phyloP scores from a whole-genome alignment of 2,329 filamentous ascomycete species.

The Epichloe gansuensis region DNA sequence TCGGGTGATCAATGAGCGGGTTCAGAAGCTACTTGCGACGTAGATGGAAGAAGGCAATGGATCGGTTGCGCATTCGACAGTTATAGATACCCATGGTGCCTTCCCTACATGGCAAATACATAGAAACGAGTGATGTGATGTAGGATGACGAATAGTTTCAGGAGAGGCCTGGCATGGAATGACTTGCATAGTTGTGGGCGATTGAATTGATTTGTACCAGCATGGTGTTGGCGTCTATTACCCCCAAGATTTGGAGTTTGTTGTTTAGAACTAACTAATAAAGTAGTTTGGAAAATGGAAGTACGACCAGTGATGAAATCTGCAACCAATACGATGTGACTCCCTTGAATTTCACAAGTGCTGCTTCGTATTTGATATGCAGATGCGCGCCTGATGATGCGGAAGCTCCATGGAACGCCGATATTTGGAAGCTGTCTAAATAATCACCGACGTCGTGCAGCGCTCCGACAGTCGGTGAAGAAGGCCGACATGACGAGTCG shows the following conservation, averaged over 20 bases:
- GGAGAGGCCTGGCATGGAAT: not conserved
- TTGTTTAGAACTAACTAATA: not conserved
- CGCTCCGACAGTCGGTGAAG: too few species aligned
- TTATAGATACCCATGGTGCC: not conserved
- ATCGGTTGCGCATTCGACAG: not conserved
- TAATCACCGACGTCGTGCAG: too few species aligned
- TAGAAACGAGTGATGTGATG: not conserved
- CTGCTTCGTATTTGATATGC: too few species aligned
- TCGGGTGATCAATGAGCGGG: conserved; percentile 23
- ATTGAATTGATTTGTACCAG: not conserved
- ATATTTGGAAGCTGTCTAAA: too few species aligned
- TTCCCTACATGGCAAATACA: not conserved
- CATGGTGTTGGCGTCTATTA: conserved; percentile 9
- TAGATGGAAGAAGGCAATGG: conserved; percentile 5
- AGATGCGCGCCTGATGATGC: too few species aligned
- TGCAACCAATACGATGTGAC: not conserved
- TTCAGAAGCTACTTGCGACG: conserved; percentile 19
- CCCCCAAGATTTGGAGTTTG: not conserved
- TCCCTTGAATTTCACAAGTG: too few species aligned
- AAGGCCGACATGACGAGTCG: too few species aligned
- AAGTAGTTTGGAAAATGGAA: not conserved
- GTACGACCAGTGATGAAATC: not conserved
- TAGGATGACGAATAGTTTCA: not conserved
- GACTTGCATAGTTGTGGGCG: not conserved
- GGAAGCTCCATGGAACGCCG: too few species aligned